A percentile compares a stretch with the other conserved stretches of the same genome.
Conservation (phyloP, 371 early-diverging fungal species). For the Batkoa obscura region DNA sequence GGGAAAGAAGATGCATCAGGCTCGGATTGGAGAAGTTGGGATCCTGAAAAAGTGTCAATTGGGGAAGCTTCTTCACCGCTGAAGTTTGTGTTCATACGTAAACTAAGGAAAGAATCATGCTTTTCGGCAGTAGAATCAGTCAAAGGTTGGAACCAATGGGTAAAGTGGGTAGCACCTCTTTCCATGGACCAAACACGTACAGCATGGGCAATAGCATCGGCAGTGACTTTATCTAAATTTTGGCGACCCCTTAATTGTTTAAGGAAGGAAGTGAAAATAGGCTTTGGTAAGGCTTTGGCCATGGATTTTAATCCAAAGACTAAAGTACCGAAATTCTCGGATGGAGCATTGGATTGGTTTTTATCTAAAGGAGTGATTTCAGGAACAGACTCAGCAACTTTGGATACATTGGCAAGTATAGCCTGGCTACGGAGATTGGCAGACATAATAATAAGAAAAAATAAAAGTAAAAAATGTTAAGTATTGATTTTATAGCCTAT, state of each 20-base stretch:
- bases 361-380: no score
- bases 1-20: conserved; percentile 98
- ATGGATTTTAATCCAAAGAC: conserved; percentile 79
- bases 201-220: conserved; percentile 95
- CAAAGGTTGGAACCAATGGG: conserved; percentile 99
- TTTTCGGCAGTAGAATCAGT: conserved; percentile 96
- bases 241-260: conserved; percentile 75
- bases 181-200: conserved; percentile 94
- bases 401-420: background rate
- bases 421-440: background rate
- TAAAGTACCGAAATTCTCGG: conserved; percentile 78
- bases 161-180: conserved; percentile 87
- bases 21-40: conserved; percentile 91
- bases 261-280: conserved; percentile 71
- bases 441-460: no score
- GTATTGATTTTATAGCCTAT: no score
- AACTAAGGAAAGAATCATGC: conserved; percentile 90
- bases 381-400: background rate
- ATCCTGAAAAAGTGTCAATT: conserved; percentile 88
- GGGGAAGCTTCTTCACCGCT: conserved; percentile 33
- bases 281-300: conserved; percentile 80
- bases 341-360: conserved; percentile 21
- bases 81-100: conserved; percentile 48
- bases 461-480: no score
- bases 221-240: conserved; percentile 74